Conservation (phyloP, 169 alveolate genomes). For the Plasmodium vivax region DNA sequence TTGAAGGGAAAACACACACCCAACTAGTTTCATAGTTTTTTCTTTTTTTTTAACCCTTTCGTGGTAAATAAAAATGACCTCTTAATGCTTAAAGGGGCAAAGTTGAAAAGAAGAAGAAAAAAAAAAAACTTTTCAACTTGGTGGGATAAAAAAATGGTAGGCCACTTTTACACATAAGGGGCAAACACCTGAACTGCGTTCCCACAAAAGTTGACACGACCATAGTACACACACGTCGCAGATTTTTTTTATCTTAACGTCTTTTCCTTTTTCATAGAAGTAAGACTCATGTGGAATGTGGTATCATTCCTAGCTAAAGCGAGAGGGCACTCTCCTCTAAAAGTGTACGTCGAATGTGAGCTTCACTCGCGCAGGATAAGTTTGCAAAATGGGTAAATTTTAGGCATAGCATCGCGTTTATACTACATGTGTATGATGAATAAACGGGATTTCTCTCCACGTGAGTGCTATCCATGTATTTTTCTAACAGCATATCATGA, state of each 20-base stretch:
- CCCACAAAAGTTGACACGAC: not conserved
- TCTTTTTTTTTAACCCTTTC: not conserved
- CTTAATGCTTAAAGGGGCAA: not conserved
- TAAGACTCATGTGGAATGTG: not conserved
- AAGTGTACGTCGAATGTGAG: not conserved
- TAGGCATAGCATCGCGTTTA: not conserved
- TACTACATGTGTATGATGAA: not conserved
- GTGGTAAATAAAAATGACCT: not conserved
- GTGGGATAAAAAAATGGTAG: not conserved
- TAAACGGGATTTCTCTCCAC: not conserved
- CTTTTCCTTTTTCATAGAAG: not conserved
- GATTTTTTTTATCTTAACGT: not conserved
- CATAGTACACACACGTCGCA: not conserved
- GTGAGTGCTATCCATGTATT: not conserved
- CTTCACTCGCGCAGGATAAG: not conserved
- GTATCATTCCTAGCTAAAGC: not conserved
- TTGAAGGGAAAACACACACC: not conserved
- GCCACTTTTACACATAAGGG: not conserved
- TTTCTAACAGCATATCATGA: not conserved
- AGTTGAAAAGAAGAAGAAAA: not conserved
- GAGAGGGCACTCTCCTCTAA: not conserved
- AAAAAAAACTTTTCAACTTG: no score
- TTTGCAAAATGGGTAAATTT: not conserved
- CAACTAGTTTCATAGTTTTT: not conserved
- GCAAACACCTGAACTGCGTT: not conserved